These are phyloP conservation scores for Psilocybe mexicana DNA, from an alignment of 1,284 basidiomycete species.

Conservation along the genomic window DNA sequence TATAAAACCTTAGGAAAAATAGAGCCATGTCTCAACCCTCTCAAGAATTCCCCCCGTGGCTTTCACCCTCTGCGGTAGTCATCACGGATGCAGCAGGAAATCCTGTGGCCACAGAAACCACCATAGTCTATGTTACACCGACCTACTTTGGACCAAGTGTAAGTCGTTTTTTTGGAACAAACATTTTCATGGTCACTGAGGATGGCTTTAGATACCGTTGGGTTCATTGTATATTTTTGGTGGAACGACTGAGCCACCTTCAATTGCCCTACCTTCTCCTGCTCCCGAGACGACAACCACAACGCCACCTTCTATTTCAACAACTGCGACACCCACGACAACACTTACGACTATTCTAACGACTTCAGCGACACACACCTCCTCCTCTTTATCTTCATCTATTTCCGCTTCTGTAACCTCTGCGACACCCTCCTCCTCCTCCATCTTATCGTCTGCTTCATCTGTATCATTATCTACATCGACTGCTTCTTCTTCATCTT, in stretches of 20 bases:
- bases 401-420: constrained; percentile 24
- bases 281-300: constrained; percentile 29
- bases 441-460: constrained; percentile 21
- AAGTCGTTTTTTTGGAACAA: constrained; percentile 33
- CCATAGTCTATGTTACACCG: constrained; percentile 57
- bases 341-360: constrained; percentile 26
- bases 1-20: constrained; percentile 19
- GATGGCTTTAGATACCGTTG: constrained; percentile 58
- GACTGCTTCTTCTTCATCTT: constrained; percentile 16
- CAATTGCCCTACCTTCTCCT: constrained; percentile 23
- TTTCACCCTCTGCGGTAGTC: constrained; percentile 52
- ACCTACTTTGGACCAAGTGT: constrained; percentile 77
- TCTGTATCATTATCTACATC: constrained; percentile 24
- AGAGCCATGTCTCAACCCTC: constrained; percentile 58
- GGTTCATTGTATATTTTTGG: constrained; percentile 68
- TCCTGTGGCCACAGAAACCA: constrained; percentile 51
- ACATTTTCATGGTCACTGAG: constrained; percentile 1
- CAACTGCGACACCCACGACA: constrained; percentile 26
- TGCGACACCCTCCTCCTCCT: constrained; percentile 18
- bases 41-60: constrained; percentile 66
- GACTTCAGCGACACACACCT: constrained; percentile 26
- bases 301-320: constrained; percentile 24
- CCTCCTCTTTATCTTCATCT: constrained; percentile 38
- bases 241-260: constrained; percentile 53
- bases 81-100: constrained; percentile 51